Base-by-base conservation (phyloP, 495 filamentous ascomycete genomes). In the Trichoderma asperelloides region DNA sequence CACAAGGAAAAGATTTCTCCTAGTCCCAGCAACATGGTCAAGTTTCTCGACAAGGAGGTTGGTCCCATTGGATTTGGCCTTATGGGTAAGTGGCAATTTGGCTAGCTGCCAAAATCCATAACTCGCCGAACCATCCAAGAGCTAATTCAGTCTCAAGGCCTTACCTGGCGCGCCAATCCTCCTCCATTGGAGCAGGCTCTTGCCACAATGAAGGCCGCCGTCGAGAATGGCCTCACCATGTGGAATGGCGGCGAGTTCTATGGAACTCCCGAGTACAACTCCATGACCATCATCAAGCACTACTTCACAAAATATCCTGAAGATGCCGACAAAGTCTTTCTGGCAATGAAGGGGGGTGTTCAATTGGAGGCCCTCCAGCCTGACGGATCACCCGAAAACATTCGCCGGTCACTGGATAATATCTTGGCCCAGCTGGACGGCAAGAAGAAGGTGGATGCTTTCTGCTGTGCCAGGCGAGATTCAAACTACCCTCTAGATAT, bases 161-260 rank as follows among this genome's bases (percentile, higher is more conserved):
- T 94, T 68, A 95, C 91, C 55, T 93, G 90, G 90, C 81, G 87
- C 21, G 69, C 78, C 4, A 71, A 81, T 2, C 87, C 86, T 2
- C 78, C 81, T 2, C 71, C 88, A 2, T 74, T 87, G 40, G 83
- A 87, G 37, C 79, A 87, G 72, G 82, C 88, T 67, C 87, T 95
- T 72, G 83, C 84, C 68, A 83, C 88, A 11, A 81, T 95, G 78
- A 85, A 84, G 69, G 82, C 86, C 28, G 81, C 91, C 18, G 80
- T 95, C 64, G 73, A 78, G 18, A 77, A 79, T 13, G 90, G 91
- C 33, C 74, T 82, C 81, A 76, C 89, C 76, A 86, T 91, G 76
- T 94, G 90, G 90, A 93, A 93, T 72, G 91, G 82, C 51, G 90
- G 88, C 71, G 88, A 92, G 69, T 83, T 96, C 71, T 96, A 96